phyloP scores from a whole-genome alignment of 192 early-diverging fungal species.

The Umbelopsis sp. region DNA sequence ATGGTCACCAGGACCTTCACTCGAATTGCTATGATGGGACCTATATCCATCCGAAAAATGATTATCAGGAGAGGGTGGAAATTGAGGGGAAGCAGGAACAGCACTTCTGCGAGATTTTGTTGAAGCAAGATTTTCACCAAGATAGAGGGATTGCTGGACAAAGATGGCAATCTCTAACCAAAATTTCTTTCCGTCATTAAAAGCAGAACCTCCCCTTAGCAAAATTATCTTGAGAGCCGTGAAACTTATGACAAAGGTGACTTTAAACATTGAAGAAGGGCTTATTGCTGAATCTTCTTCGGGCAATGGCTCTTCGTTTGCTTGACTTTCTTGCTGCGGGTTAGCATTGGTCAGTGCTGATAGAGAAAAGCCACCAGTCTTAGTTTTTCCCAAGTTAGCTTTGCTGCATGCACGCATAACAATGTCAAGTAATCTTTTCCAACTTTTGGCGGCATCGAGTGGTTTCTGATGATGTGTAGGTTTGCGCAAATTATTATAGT shows the following conservation, averaged over 20 bases:
- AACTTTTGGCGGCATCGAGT: conserved; percentile 24
- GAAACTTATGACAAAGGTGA: conserved; percentile 48
- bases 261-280: conserved; percentile 30
- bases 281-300: conserved; percentile 19
- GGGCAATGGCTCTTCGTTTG: conserved; percentile 14
- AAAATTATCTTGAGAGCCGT: conserved; percentile 58
- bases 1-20: not conserved
- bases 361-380: conserved; percentile 28
- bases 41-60: not conserved
- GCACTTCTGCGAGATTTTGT: conserved; percentile 17
- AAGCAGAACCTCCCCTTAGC: conserved; percentile 48
- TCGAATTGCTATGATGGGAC: not conserved
- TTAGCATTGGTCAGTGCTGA: conserved; percentile 16
- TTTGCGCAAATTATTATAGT: conserved; percentile 2
- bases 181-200: conserved; percentile 45
- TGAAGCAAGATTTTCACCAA: conserved; percentile 37
- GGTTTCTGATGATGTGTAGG: not conserved
- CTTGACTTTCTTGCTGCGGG: not conserved
- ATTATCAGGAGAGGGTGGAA: conserved; percentile 2
- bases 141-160: conserved; percentile 40
- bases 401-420: conserved; percentile 34
- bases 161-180: conserved; percentile 48
- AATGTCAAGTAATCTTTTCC: conserved; percentile 29
- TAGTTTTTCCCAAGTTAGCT: conserved; percentile 22
- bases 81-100: not conserved